Conservation (phyloP, 2,329 filamentous ascomycete species). For the Ophiostoma ips region DNA sequence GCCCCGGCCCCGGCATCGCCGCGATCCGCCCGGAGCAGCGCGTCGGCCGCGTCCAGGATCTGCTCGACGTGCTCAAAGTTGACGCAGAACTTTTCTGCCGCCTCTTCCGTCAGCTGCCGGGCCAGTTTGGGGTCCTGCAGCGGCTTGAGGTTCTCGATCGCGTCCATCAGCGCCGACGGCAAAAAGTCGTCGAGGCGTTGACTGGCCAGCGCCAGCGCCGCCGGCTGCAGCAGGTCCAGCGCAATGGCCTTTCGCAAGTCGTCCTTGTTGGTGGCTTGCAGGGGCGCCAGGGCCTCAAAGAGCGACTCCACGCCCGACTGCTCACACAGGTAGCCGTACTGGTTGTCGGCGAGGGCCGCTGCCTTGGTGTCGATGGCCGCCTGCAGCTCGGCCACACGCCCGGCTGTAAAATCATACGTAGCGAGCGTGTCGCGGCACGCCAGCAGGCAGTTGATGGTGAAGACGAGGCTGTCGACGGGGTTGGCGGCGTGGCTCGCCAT, state of each 20-base stretch:
- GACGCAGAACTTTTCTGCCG: conserved; percentile 68
- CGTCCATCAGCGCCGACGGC: conserved; percentile 85
- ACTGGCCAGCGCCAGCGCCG: conserved; percentile 50
- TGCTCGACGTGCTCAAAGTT: conserved; percentile 58
- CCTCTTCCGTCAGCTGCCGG: conserved; percentile 65
- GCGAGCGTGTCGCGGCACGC: conserved; percentile 42
- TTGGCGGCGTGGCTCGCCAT: conserved; percentile 45
- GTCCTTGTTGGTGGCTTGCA: conserved; percentile 21
- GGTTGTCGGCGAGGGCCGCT: conserved; percentile 47
- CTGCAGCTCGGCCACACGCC: conserved; percentile 40
- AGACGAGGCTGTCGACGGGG: conserved; percentile 49
- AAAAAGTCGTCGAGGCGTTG: conserved; percentile 80
- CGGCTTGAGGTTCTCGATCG: conserved; percentile 63
- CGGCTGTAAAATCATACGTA: conserved; percentile 49
- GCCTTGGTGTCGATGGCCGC: conserved; percentile 40
- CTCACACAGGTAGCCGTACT: conserved; percentile 58
- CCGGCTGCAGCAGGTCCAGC: conserved; percentile 44
- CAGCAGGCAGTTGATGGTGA: conserved; percentile 58
- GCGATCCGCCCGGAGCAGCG: conserved; percentile 17
- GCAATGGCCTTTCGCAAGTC: conserved; percentile 40
- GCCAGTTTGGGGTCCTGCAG: conserved; percentile 60
- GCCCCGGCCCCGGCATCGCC: too few species aligned
- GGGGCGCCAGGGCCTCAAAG: conserved; percentile 38
- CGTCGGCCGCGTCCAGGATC: conserved; percentile 31
- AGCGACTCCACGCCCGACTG: conserved; percentile 60